Base-by-base conservation (phyloP, 2,329 filamentous ascomycete species). In the Alternaria viburni region DNA sequence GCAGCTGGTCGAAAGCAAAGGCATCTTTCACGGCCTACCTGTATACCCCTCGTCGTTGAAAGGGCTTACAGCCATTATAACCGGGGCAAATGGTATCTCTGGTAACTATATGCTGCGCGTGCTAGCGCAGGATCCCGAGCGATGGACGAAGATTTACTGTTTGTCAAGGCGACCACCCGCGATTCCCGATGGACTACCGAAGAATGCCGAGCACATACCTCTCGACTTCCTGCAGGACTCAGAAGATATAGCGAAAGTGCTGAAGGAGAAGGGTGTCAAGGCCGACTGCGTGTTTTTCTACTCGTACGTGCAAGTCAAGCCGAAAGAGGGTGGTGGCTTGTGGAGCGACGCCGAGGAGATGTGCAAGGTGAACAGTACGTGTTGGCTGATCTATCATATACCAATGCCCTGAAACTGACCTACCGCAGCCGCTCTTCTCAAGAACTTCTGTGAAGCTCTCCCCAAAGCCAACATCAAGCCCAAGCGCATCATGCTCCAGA, bases 21-120 rank as follows among this genome's bases (percentile, higher is more conserved):
- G 82, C 65, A 86, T 87, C 62, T 86, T 82, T 69, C 83, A 84
- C 69, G 84, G 81, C 60, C 79, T 87, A 0, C 84, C 85, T 0
- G 79, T 80, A 12, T 85, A 82, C 62, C 76, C 82, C n/a, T 50
- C 70, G 5, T 74, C 78, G 0, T 67, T 82, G 57, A 81, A 81
- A 64, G 79, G 76, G 19, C 78, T 86, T 23, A 85, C 83, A 0
- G 85, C 85, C 4, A 83, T 87, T 47, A 80, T 87, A 41, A 86
- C 84, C 0, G 85, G 85, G 6, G 83, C 84, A 56, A 87, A 86
- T 79, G 86, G 85, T 9, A 84, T 87, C 26, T 86, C 83, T 0
- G 85, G 85, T 2, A 81, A 83, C 63, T 80, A 85, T 69, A 86
- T 85, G 74, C 74, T 87, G 54, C 82, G 82, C 11, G 84, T 83